A percentile compares a stretch with the other conserved stretches of the same genome.
These are phyloP conservation scores for Xylariomycetidae sp. DNA, from an alignment of 2,329 filamentous ascomycete genomes.

Conservation along the genomic window DNA sequence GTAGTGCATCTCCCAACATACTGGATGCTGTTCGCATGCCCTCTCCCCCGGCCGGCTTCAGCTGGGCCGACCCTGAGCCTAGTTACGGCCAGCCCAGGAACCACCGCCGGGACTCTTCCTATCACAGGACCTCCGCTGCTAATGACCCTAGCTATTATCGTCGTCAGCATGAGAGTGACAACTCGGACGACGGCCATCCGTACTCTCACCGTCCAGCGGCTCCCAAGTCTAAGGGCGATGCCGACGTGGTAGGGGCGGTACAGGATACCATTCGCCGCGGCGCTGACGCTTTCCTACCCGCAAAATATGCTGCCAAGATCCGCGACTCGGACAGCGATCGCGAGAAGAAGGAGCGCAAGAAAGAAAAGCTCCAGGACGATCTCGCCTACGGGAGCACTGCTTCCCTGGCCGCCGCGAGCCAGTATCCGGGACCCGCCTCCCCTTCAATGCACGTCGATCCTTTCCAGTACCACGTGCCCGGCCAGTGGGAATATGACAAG, in stretches of 20 bases:
- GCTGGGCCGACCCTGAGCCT: slow-evolving; percentile 32
- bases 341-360: slow-evolving; percentile 29
- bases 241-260: slow-evolving; percentile 20
- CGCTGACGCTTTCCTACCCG: slow-evolving; percentile 25
- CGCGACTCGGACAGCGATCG: slow-evolving; percentile 27
- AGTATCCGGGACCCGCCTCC: slow-evolving; percentile 17
- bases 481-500: slow-evolving; percentile 35
- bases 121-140: slow-evolving; percentile 18
- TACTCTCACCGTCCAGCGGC: slow-evolving; percentile 5
- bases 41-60: slow-evolving; percentile 34
- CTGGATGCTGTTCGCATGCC: slow-evolving; percentile 38
- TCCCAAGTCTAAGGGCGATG: slow-evolving; percentile 20
- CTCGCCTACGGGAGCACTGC: slow-evolving; percentile 44
- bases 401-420: slow-evolving; percentile 7
- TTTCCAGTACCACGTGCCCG: slow-evolving; percentile 27
- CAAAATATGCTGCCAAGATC: slow-evolving; percentile 24
- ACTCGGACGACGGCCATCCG: slow-evolving; percentile 9
- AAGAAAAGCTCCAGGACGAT: slow-evolving; percentile 38
- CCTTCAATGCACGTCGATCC: slow-evolving; percentile 16
- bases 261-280: slow-evolving; percentile 23
- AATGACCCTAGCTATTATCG: slow-evolving; percentile 14
- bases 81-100: too few species aligned
- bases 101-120: slow-evolving; percentile 30
- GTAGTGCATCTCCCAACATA: slow-evolving; percentile 26
- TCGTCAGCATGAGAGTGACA: slow-evolving; percentile 12